Base-by-base conservation (phyloP, 2,329 filamentous ascomycete genomes). In the Beauveria medogensis region DNA sequence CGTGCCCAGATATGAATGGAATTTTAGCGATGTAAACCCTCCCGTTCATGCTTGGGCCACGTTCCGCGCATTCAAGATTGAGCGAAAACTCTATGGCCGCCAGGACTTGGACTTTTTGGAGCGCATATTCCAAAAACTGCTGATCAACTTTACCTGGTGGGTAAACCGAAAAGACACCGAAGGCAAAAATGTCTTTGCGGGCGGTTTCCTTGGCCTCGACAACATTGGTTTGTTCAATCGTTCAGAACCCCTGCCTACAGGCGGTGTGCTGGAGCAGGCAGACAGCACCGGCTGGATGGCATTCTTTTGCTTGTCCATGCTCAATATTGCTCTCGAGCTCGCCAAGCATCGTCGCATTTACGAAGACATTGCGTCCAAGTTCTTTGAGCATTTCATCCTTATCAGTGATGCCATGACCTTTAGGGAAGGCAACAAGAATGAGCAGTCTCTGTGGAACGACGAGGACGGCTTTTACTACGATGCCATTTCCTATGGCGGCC, bases 251-350 rank as follows among this genome's bases (percentile, higher is more conserved):
- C 78, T 97, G 44, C 93, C 93, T 0, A 97, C 94, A 0, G 93
- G 93, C 37, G 93, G 94, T 75, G 88, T 92, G 2, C 83, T 97
- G 9, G 93, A 97, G 74, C 93, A 97, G 77, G 94, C 94, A 20
- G 93, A 97, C 79, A 96, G 92, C 72, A 97, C 93, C 10, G 93
- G 93, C 37, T 97, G 93, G 93, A 97, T 97, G 93, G 93, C 91
- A 10, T 97, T 97, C 74, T 97, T 96, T 78, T 96, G 89, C 69
- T 77, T 97, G 64, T 92, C 87, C 77, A 97, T 97, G 93, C 82
- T 97, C 70, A 97, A 97, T 76, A 97, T 97, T 69, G 88, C 92
- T 16, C 82, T 97, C 14, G 94, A 97, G 76, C 82, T 97, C 66
- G 92, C 93, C 62, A 97, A 97, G 77, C 91, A 97, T 73, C 88